phyloP scores from a whole-genome alignment of 257 asterid genomes.

The Knoxia roxburghii region DNA sequence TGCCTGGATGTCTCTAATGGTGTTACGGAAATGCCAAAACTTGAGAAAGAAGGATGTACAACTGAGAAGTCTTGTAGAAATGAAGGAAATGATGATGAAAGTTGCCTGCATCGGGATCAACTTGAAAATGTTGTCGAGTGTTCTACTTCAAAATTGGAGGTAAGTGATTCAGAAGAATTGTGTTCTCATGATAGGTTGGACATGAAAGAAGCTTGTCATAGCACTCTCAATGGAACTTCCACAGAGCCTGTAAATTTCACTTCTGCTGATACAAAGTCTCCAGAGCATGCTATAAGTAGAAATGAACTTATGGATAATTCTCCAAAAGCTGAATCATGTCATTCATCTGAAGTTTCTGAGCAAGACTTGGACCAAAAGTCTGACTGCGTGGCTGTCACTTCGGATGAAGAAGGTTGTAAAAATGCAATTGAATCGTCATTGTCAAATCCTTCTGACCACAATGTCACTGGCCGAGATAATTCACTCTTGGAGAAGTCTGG shows the following conservation, averaged over 20 bases:
- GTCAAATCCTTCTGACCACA: neutral
- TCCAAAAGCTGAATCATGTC: conserved; percentile 15
- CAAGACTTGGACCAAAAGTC: neutral
- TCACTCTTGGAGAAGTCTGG: conserved; percentile 18
- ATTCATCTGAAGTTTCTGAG: conserved; percentile 14
- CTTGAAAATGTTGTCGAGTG: conserved; percentile 10
- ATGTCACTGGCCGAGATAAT: conserved; percentile 12
- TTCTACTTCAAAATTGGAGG: conserved; percentile 22
- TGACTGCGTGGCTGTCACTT: neutral
- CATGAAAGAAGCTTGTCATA: conserved; percentile 14
- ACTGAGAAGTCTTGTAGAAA: conserved; percentile 1
- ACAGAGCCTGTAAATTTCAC: conserved; percentile 12
- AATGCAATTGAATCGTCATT: neutral
- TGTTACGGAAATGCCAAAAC: conserved; percentile 20
- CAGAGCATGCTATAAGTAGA: conserved; percentile 12
- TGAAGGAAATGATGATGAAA: conserved; percentile 4
- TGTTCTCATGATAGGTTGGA: conserved; percentile 23
- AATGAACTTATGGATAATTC: conserved; percentile 4
- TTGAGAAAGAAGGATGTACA: conserved; percentile 19
- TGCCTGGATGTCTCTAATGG: conserved; percentile 15
- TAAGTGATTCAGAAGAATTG: conserved; percentile 17
- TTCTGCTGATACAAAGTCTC: conserved; percentile 19
- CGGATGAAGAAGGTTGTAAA: neutral
- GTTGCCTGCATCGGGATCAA: conserved; percentile 3
- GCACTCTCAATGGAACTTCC: conserved; percentile 10